Base-by-base conservation (phyloP, 257 asterid species). In the Primulina eburnea region DNA sequence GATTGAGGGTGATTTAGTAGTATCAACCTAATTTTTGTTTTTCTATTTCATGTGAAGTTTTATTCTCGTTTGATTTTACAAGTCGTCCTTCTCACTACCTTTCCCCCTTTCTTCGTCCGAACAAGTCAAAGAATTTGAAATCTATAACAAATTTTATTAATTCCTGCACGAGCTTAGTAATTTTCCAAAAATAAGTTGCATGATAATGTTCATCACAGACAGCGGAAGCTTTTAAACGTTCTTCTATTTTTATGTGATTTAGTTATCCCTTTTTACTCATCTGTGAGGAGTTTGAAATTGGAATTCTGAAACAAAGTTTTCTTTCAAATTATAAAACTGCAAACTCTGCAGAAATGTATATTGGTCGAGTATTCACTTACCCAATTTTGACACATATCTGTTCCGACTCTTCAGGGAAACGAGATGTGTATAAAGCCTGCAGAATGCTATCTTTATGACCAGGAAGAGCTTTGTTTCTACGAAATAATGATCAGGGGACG, bases 401-500 rank as follows among this genome's bases (percentile, higher is more conserved):
- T 20, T 47, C 28, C 58, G 47, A 64, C 32, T 32, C 40, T 75
- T 71, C 89, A 92, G 98, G 98, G 98, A 70, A 88, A 86, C 71
- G 93, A 92, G 84, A 82, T 90, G 97, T 92, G 96, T 89, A 92
- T 92, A 74, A 92, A 88, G 84, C 90, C 95, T 8, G 97, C 96
- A 64, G 98, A 90, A 73, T 92, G 84, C 83, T 92, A 92, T 80
- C 89, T 92, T 8, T 88, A 88, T 67, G 95, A 92, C 83, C 95
- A 90, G 84, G 98, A 90, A 79, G 98, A 92, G 68, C 76, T 90
- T 69, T 79, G 96, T 73, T 92, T 92, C 83, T 83, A 75, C 1
- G 98, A 92, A 50, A 89, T 89, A 77, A 88, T 90, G 96, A 76
- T 79, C 6, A 80, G 97, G 84, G 97, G 96, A 62, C 95, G 95